Evolutionary conservation across 163 green algal genomes (phyloP), one percentile per base, ranked within the genome.

Genomic region (Chloromonas sp.): DNA sequence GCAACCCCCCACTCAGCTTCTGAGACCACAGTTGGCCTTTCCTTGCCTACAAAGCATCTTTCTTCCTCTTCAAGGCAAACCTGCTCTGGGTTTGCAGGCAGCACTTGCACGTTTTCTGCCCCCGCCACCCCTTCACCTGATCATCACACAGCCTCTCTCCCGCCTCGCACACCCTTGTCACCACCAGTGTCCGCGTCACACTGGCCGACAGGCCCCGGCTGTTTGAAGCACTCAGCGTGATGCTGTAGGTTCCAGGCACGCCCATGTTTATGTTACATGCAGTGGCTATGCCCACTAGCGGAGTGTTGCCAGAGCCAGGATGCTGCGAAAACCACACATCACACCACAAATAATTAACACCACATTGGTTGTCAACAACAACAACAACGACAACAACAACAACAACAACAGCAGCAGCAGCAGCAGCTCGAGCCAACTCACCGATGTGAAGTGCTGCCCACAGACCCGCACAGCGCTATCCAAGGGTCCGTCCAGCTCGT

Each of bases 221-320:
- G 85, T 92, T 92, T 15, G 84, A 79, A 1, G 89, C 88, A 8
- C 71, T 82, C 77, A 87, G 92, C 2, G 60, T 83, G 14, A 93
- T 84, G 60, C 82, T 87, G 81, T 89, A 90, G 8, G 83, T 82
- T 13, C 88, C 90, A 13, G 88, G 84, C 2, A 2, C 0, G 57
- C 60, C 36, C 13, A 61, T 82, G 70, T 78, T 71, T 61, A 88
- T 83, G 71, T 79, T 84, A 77, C 90, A 93, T 0, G 85, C 87
- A 62, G 8, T 58, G 13, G n/a, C 2, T 58, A 83, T 60, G 60
- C 80, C 70, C 1, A 79, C 60, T 3, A 13, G 59, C 59, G 2
- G 3, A 15, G 14, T 36, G 36, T 36, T 36, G 36, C 36, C 36
- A 36, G 36, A 36, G 36, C 36, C 81, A 84, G 14, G 58, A 57